Base-by-base conservation (phyloP, 106 monocot species). In the Allium sativum region DNA sequence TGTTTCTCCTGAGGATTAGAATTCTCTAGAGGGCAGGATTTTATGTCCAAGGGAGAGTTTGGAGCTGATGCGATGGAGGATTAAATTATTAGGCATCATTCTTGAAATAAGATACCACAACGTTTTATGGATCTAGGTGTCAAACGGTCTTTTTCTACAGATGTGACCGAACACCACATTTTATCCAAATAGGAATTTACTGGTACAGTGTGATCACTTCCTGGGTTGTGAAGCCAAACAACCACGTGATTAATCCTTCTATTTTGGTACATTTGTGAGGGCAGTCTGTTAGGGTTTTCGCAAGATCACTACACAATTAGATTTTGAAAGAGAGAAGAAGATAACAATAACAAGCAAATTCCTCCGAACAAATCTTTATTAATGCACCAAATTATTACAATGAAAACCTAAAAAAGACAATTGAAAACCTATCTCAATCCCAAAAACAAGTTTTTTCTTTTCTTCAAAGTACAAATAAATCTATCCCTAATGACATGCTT, bases 1-100 rank as follows among this genome's bases (percentile, higher is more conserved):
- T 70, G 83, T 18, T 44, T 18, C 18, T 79, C 77, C 1, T 62
- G 65, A n/a, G 82, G 77, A 59, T 64, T 74, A 9, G 87, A 87
- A 66, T 87, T 83, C 53, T 82, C 82, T 10, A 79, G 68, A 18
- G 79, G 77, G 67, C 68, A 87, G 74, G 44, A 69, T 41, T 87
- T 87, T 55, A 79, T 87, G 79, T 65, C 83, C 13, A 56, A 56
- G 41, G 87, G 83, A 18, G 82, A 87, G 31, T 54, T 63, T 87
- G 55, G 64, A 68, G 41, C 77, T 87, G 87, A 83, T 87, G 79
- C 83, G 82, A 82, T 76, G 72, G 68, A 74, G 83, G 65, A 72
- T 87, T 21, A 74, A 79, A 50, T 83, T 87, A 72, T 55, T 87
- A 53, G 65, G 74, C 9, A 22, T 72, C 5, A 55, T 87, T 72